phyloP scores from a whole-genome alignment of 75 land plant genomes.

The Ceratopteris richardii region DNA sequence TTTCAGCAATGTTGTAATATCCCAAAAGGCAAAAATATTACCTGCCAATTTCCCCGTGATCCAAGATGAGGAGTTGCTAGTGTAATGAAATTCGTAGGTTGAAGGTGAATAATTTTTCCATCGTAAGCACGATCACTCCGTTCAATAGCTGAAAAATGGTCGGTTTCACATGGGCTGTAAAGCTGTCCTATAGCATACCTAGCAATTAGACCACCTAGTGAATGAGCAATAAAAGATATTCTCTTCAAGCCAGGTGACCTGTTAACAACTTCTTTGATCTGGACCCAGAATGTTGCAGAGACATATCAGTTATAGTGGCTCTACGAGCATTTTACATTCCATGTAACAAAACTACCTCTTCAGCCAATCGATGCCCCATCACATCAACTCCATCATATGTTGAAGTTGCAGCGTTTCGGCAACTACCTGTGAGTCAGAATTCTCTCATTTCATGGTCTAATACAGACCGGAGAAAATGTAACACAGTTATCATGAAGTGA shows the following conservation, averaged over 20 bases:
- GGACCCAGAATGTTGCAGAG: too few species aligned
- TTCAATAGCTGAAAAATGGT: too few species aligned
- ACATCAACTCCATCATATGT: conserved; percentile 91
- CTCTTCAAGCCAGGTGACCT: conserved; percentile 37
- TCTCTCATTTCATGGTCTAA: too few species aligned
- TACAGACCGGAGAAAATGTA: too few species aligned
- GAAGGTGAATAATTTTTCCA: conserved; percentile 62
- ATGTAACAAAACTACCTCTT: too few species aligned
- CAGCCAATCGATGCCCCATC: conserved; percentile 79
- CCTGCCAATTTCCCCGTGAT: conserved; percentile 86
- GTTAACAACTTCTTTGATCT: conserved; percentile 51
- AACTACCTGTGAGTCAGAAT: conserved; percentile 57
- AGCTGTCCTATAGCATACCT: conserved; percentile 82
- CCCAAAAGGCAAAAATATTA: too few species aligned
- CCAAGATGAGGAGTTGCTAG: conserved; percentile 98
- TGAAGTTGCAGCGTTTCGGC: conserved; percentile 36
- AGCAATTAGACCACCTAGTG: conserved; percentile 83
- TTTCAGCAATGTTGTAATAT: too few species aligned
- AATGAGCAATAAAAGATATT: conserved; percentile 84
- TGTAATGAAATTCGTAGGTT: conserved; percentile 79
- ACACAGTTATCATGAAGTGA: too few species aligned
- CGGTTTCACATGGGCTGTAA: too few species aligned
- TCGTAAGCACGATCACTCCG: too few species aligned
- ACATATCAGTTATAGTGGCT: too few species aligned
- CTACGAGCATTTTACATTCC: too few species aligned